Base-by-base conservation (phyloP, 176 grass and related monocot species). In the Thinopyrum elongatum region DNA sequence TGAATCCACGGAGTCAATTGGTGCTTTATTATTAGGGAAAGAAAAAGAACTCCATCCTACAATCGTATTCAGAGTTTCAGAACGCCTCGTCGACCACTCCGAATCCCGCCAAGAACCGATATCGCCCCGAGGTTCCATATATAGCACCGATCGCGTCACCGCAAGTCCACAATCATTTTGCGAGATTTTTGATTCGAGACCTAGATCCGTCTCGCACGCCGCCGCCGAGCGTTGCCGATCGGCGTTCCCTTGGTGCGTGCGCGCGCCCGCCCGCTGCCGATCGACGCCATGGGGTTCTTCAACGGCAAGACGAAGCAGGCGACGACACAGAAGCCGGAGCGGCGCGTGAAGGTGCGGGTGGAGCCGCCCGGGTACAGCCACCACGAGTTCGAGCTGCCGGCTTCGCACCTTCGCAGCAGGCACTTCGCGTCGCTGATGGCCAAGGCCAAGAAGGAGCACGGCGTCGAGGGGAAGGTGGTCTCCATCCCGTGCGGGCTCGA, bases 351-450 rank as follows among this genome's bases (percentile, higher is more conserved):
- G 10, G 69, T 63, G 53, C 82, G 31, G 49, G 82, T 83, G 51
- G 82, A 62, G 82, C 39, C 17, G 5, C 34, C 49, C 10, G 69
- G 53, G 49, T 51, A 83, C 66, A 34, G 12, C 23, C 10, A 2
- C 16, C 51, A 53, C 69, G 10, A 28, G 69, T 83, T 62, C 82
- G 69, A 31, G 68, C 31, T 74, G 33, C 69, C 34, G 69, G 69
- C 70, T 35, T 72, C 82, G 68, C 53, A 44, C 34, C 82, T 83
- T 1, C 23, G 3, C 13, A 55, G 65, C 46, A 66, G 3, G 66
- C 80, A 67, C 65, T 67, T 82, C 64, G 47, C 7, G 81, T 21
- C 44, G 74, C 74, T 70, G 46, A 16, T 79, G 63, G 33, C 41
- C 5, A 21, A 8, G 38, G 67, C 55, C 67, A 58, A 51, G 57